Base-by-base conservation (phyloP, 257 asterid species). In the Linaria vulgaris region DNA sequence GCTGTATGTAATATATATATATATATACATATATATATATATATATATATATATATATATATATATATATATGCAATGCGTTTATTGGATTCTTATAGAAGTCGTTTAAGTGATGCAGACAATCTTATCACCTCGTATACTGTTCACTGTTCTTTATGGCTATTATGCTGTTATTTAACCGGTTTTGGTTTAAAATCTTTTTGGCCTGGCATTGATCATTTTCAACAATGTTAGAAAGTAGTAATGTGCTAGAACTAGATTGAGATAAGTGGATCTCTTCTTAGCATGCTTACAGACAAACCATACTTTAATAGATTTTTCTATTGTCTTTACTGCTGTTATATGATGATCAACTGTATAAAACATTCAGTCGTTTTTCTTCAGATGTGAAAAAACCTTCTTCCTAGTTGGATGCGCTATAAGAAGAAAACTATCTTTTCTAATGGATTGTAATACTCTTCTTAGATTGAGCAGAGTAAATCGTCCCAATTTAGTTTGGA, bases 371-470 rank as follows among this genome's bases (percentile, higher is more conserved):
- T n/a, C 15, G 22, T 25, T 37, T 34, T 22, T 37, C 19, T 52
- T 39, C 38, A 38, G 44, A 19, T 68, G 41, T 43, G 51, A 47
- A 53, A 24, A 55, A 9, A 48, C 34, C 22, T 19, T 46, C 66
- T 57, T 38, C 24, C 53, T 49, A 34, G 69, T 50, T 22, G 41
- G 25, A 17, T 37, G 51, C 47, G 5, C 2, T 15, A 61, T 15
- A 61, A 21, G 19, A 34, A 50, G 38, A 38, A 17, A 17, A 11
- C 30, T 5, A 14, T 48, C 22, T 46, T 19, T 15, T 15, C 21
- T 46, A n/a, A 15, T 8, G 41, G 11, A 34, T 34, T 34, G 9
- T 7, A 34, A 31, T 53, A 23, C 16, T 23, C 59, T 13, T 53
- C 59, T 23, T 53, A 52, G 56, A 52, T 24, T 24, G 30, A 24